These are phyloP conservation scores for Mycena crocata DNA, from an alignment of 768 basidiomycete species.

Conservation along the genomic window DNA sequence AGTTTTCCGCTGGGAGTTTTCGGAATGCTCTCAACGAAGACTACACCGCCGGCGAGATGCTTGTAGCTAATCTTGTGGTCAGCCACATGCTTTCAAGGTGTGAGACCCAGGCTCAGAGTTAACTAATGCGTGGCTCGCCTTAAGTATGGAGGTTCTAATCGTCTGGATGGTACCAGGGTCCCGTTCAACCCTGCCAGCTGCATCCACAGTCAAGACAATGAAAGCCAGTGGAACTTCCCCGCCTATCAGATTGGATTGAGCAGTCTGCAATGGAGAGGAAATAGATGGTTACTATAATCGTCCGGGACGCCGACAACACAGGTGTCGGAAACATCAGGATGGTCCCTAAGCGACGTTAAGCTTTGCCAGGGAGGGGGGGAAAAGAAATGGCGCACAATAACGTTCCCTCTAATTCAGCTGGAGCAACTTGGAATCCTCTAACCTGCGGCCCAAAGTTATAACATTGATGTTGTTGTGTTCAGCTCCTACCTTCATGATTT, in stretches of 20 bases:
- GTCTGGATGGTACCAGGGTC: constrained; percentile 38
- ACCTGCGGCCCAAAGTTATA: constrained; percentile 68
- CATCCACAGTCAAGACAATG: constrained; percentile 62
- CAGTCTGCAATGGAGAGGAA: constrained; percentile 49
- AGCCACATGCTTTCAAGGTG: constrained; percentile 43
- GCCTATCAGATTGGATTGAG: constrained; percentile 36
- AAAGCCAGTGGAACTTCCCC: constrained; percentile 82
- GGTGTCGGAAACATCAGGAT: constrained; percentile 67
- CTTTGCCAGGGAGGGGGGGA: too few relatives aligned
- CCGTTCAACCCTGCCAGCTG: constrained; percentile 47
- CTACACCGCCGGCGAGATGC: constrained; percentile 57
- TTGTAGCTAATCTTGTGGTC: constrained; percentile 56
- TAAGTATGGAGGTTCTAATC: constrained; percentile 58
- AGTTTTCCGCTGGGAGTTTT: constrained; percentile 62
- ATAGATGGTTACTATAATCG: constrained; percentile 72
- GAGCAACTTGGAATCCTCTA: constrained; percentile 59
- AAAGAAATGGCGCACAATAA: constrained; percentile 14
- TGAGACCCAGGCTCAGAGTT: background rate
- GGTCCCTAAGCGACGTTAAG: constrained; percentile 51
- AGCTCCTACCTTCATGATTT: constrained; percentile 56
- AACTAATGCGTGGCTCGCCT: constrained; percentile 3
- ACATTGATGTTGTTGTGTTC: background rate
- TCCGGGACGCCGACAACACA: constrained; percentile 77
- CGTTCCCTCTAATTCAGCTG: constrained; percentile 72
- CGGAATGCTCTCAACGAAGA: constrained; percentile 56